These are phyloP conservation scores for Neurospora sp. DNA, from an alignment of 495 filamentous ascomycete genomes.

Conservation along the genomic window DNA sequence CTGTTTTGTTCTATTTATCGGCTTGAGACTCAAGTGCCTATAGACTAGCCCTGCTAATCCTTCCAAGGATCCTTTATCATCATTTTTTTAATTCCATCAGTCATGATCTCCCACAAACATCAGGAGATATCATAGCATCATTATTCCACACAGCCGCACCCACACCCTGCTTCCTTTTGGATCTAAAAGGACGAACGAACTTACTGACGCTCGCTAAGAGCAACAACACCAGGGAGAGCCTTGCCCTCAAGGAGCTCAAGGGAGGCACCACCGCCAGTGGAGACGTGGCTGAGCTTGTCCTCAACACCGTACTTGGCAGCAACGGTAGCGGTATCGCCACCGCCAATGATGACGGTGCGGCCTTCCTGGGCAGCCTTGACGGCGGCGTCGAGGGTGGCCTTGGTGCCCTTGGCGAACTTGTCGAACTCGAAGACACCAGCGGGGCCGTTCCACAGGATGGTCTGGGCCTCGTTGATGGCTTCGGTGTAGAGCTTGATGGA, in stretches of 20 bases:
- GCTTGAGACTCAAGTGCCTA: background rate
- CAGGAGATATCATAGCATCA: constrained; percentile 1
- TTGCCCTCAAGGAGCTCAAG: constrained; percentile 97
- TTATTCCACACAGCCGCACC: background rate
- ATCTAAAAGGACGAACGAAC: background rate
- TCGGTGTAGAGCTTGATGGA: constrained; percentile 74
- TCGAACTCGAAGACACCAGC: constrained; percentile 97
- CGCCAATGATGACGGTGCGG: constrained; percentile 95
- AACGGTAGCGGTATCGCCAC: constrained; percentile 95
- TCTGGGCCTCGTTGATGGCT: constrained; percentile 79
- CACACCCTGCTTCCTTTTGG: background rate
- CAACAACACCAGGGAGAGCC: constrained; percentile 85
- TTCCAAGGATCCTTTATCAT: constrained; percentile 6
- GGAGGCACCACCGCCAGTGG: constrained; percentile 90
- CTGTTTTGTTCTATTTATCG: constrained; percentile 4
- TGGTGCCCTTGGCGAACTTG: constrained; percentile 82
- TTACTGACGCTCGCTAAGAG: constrained; percentile 65
- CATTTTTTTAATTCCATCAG: background rate
- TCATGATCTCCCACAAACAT: background rate
- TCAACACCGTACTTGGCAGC: constrained; percentile 95
- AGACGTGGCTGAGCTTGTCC: constrained; percentile 95
- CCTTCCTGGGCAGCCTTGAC: constrained; percentile 69
- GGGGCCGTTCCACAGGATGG: constrained; percentile 98
- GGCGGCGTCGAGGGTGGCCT: constrained; percentile 77
- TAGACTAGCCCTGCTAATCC: constrained; percentile 23